These are phyloP conservation scores for Phytophthora colocasiae DNA, from an alignment of 352 stramenopile genomes.

Conservation along the genomic window DNA sequence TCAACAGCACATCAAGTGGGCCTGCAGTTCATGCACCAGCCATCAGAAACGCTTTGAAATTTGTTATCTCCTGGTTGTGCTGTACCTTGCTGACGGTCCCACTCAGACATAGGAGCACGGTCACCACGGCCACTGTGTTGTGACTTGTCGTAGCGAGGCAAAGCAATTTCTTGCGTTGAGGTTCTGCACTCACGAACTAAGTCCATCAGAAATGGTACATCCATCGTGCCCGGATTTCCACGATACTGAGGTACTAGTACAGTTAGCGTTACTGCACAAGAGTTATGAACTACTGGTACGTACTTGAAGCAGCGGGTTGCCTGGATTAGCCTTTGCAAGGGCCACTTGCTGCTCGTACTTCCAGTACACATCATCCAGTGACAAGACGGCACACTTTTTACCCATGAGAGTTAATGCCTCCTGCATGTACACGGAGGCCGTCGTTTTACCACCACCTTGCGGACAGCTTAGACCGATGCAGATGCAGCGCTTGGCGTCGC, in stretches of 20 bases:
- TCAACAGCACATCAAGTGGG: slow-evolving; percentile 79
- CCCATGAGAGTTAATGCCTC: slow-evolving; percentile 59
- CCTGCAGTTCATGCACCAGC: slow-evolving; percentile 35
- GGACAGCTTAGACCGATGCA: slow-evolving; percentile 84
- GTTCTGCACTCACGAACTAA: slow-evolving; percentile 69
- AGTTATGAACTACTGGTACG: not conserved
- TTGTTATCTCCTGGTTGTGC: not conserved
- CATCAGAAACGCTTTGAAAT: slow-evolving; percentile 12
- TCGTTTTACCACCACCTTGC: slow-evolving; percentile 89
- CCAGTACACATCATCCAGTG: slow-evolving; percentile 87
- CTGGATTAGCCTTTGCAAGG: slow-evolving; percentile 61
- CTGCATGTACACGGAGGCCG: slow-evolving; percentile 73
- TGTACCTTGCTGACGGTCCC: slow-evolving; percentile 65
- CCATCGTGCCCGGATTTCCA: slow-evolving; percentile 85
- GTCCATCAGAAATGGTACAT: slow-evolving; percentile 69
- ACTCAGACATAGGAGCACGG: slow-evolving; percentile 61
- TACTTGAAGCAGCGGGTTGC: slow-evolving; percentile 85
- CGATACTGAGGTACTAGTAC: slow-evolving; percentile 55
- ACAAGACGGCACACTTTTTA: slow-evolving; percentile 77
- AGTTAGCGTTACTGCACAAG: slow-evolving; percentile 4
- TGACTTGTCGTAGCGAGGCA: slow-evolving; percentile 87
- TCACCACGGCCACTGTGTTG: slow-evolving; percentile 76
- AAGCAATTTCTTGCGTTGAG: slow-evolving; percentile 43
- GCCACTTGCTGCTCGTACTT: slow-evolving; percentile 68
- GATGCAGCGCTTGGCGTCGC: slow-evolving; percentile 48